These are phyloP conservation scores for Porcisia deanei DNA, from an alignment of 208 protist species.

Conservation along the genomic window DNA sequence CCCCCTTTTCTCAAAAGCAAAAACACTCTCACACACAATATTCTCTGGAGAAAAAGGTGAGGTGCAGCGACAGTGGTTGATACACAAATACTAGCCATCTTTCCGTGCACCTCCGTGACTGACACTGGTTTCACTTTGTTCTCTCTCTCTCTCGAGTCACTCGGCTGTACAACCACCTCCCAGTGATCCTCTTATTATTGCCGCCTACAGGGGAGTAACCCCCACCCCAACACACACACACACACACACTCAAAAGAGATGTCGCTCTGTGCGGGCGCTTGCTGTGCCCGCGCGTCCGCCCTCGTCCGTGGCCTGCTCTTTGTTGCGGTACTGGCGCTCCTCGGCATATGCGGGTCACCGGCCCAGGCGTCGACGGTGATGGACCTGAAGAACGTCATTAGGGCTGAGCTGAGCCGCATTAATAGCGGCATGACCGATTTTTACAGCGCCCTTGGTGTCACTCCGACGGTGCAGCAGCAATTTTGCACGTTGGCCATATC, in stretches of 20 bases:
- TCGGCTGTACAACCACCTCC: neutral
- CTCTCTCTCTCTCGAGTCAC: neutral
- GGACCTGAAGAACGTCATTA: slow-evolving; percentile 12
- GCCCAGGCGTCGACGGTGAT: slow-evolving; percentile 14
- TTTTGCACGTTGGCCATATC: slow-evolving; percentile 22
- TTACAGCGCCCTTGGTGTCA: slow-evolving; percentile 19
- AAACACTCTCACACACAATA: neutral
- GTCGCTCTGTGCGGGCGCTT: neutral
- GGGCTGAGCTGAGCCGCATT: slow-evolving; percentile 6
- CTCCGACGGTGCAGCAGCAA: slow-evolving; percentile 20
- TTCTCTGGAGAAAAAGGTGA: neutral
- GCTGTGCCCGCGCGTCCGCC: neutral
- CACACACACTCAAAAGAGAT: neutral
- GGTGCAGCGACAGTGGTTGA: neutral
- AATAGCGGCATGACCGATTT: slow-evolving; percentile 16
- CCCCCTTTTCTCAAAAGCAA: neutral
- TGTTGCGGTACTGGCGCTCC: neutral
- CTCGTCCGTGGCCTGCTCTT: slow-evolving; percentile 1
- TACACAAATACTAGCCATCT: no score
- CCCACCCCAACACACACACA: no score
- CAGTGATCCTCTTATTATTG: neutral
- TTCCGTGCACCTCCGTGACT: neutral
- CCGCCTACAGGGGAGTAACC: no score
- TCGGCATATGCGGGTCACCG: slow-evolving; percentile 3
- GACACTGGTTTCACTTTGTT: neutral